Evolutionary conservation across 352 stramenopile genomes (phyloP), one percentile per base, ranked within the genome.

Genomic region (Phytophthora fragariaefolia): DNA sequence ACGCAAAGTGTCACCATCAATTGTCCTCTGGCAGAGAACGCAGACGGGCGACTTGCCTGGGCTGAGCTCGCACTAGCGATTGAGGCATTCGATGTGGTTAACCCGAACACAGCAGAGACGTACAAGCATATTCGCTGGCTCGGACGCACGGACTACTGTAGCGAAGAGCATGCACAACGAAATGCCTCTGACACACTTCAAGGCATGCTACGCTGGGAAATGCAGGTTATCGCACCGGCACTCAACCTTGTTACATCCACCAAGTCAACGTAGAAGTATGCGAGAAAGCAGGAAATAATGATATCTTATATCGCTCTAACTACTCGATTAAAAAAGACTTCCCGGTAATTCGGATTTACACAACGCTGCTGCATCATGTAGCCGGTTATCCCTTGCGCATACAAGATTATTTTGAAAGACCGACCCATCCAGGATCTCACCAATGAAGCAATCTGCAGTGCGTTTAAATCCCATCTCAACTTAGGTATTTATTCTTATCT

Each of bases 91-190:
- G 45, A 68, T 13, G 59, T 74, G 10, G 42, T 45, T 0, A 43
- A 81, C 30, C 20, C 51, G 3, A 36, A 7, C 28, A 74, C 54
- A 26, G 63, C 59, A 5, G 36, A 64, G 32, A 48, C 48, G 23
- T 72, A 43, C 46, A 63, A 66, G 38, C 40, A 73, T 34, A 62
- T 80, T 12, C 66, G 66, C 4, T 80, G 69, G 69, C 66, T 55
- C 1, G 73, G 73, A 43, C 63, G 63, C 17, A 78, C 73, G 7
- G 58, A 80, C 48, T 80, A 78, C 49, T 74, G 69, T 48, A 76
- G 60, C 52, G 57, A 69, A 32, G 42, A 53, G 8, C 56, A 78
- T 27, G 73, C 73, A 6, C 69, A 58, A 43, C 69, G 66, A 7
- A 75, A 72, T 23, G 66, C 73, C 15, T 58, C 69, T 4, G 73